Conservation (phyloP, 768 basidiomycete genomes). For the Mycena leptocephala region DNA sequence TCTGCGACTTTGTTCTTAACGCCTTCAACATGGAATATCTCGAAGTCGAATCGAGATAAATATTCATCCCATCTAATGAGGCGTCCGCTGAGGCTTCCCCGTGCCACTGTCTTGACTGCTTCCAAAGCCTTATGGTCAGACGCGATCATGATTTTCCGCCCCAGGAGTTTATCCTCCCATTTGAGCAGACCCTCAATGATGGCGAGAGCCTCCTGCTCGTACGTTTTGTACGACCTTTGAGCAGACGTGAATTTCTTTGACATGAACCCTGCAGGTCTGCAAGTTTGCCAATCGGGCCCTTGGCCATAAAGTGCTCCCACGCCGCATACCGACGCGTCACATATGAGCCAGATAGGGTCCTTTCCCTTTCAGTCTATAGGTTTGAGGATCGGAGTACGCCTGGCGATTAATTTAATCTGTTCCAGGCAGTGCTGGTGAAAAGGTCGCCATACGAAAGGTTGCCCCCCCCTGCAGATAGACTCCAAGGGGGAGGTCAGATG, state of each 20-base stretch:
- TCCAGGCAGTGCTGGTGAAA: no score
- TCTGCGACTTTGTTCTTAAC: background rate
- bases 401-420: background rate
- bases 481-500: background rate
- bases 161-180: background rate
- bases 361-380: background rate
- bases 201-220: background rate
- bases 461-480: background rate
- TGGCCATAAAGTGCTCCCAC: no score
- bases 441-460: background rate
- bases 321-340: background rate
- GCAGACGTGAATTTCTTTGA: background rate
- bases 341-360: background rate
- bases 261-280: no score
- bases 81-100: background rate
- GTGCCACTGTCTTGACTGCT: background rate
- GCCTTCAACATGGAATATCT: background rate
- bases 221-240: conserved; percentile 1
- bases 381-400: background rate
- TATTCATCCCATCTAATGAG: no score
- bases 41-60: conserved; percentile 6
- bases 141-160: background rate
- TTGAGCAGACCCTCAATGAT: background rate
- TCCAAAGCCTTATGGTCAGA: background rate
- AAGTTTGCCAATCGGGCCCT: no score